Evolutionary conservation across 202 grass and related monocot species (phyloP).

Genomic region (Sporobolus alterniflorus): DNA sequence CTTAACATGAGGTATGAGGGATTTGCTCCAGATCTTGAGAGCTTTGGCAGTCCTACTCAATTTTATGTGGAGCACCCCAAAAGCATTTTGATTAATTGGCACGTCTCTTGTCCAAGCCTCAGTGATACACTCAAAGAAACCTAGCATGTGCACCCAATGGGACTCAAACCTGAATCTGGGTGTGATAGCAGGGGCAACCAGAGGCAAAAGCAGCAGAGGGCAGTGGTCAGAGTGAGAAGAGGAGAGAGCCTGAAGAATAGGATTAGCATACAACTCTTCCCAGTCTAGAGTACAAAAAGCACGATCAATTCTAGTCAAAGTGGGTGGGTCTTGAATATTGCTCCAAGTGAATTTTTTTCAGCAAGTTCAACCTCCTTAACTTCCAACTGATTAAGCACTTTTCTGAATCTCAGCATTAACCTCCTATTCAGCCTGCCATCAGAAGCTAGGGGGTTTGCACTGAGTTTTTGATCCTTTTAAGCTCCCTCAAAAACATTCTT

Average conservation of each 20-base stretch:
- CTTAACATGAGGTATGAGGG: background rate
- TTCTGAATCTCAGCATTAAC: background rate
- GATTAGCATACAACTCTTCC: fast-evolving
- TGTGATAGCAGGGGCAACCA: fast-evolving
- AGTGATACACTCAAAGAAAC: fast-evolving
- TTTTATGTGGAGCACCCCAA: no score
- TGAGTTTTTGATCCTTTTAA: no score
- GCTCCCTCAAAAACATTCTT: no score
- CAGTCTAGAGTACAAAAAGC: background rate
- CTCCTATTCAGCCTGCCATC: background rate
- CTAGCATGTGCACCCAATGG: background rate
- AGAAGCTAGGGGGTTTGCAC: background rate
- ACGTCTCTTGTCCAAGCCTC: background rate
- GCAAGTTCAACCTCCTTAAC: background rate
- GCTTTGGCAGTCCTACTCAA: background rate
- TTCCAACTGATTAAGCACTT: background rate
- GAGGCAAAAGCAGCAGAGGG: fast-evolving
- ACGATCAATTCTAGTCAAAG: background rate
- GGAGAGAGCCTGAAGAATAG: background rate
- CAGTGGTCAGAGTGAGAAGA: background rate
- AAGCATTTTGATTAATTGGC: no score
- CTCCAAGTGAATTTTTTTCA: background rate
- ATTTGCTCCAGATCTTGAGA: background rate
- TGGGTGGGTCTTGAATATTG: background rate
- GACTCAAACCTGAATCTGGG: background rate